A percentile compares a stretch with the other conserved stretches of the same genome.
Conservation (phyloP, 1,284 basidiomycete species). For the Mycena sp. region DNA sequence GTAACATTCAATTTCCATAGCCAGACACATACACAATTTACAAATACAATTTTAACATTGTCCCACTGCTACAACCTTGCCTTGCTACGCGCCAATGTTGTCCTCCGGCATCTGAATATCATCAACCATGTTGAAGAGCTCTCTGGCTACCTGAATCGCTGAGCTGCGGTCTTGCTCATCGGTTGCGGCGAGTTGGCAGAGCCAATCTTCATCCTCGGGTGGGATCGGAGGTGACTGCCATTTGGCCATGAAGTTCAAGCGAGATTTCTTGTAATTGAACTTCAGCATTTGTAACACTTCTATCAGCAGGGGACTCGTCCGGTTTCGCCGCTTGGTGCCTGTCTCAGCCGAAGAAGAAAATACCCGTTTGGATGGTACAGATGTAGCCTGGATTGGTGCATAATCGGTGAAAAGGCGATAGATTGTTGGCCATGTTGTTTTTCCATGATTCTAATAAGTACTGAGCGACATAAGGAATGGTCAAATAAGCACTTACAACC, state of each 20-base stretch:
- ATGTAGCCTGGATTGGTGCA: slow-evolving; percentile 6
- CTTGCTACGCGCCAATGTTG: background rate
- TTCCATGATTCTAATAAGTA: slow-evolving; percentile 1
- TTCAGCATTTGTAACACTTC: background rate
- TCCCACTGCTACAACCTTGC: background rate
- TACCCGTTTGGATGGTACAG: background rate
- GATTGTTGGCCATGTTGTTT: slow-evolving; percentile 8
- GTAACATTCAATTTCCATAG: background rate
- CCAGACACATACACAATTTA: background rate
- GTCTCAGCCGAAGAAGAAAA: background rate
- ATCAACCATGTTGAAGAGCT: slow-evolving; percentile 1
- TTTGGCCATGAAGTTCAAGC: slow-evolving; percentile 10
- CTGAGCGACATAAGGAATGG: background rate
- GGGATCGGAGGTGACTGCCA: slow-evolving; percentile 3
- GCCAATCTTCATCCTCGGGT: slow-evolving; percentile 4
- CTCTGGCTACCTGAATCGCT: background rate
- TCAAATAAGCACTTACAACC: background rate
- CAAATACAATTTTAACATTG: slow-evolving; percentile 9
- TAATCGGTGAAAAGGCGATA: slow-evolving; percentile 10
- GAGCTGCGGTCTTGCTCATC: background rate
- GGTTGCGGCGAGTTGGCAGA: slow-evolving; percentile 2
- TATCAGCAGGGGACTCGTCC: background rate
- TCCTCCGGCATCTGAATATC: slow-evolving; percentile 6
- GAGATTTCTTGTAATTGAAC: slow-evolving; percentile 1
- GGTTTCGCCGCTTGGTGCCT: background rate